Percentiles rank a stretch among this genome's conserved stretches.
Conservation (phyloP, 306 rosid species). For the Vigna reflexopilosa region DNA sequence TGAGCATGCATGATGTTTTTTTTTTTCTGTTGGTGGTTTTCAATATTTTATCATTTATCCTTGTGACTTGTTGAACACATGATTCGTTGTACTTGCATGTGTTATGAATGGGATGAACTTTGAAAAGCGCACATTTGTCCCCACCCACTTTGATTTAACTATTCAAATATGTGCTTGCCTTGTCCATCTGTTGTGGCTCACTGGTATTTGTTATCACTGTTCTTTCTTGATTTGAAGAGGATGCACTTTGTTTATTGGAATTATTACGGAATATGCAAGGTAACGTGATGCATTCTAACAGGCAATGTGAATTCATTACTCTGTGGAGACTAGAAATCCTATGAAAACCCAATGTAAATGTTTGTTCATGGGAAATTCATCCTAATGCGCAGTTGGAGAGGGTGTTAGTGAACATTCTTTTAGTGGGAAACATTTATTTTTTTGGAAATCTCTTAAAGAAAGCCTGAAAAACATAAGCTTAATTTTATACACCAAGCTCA, state of each 20-base stretch:
- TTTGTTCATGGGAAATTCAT: slow-evolving; percentile 17
- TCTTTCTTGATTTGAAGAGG: slow-evolving; percentile 5
- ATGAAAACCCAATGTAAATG: neutral
- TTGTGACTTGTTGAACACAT: neutral
- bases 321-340: slow-evolving; percentile 1
- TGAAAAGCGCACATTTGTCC: slow-evolving; percentile 2
- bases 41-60: slow-evolving; percentile 3
- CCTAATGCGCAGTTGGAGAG: neutral
- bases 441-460: neutral
- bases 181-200: slow-evolving; percentile 9
- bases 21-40: neutral
- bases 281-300: neutral
- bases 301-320: slow-evolving; percentile 26
- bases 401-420: neutral
- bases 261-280: neutral
- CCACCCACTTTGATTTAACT: slow-evolving; percentile 30
- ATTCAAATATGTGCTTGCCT: neutral
- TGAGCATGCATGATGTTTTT: neutral
- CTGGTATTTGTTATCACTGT: neutral
- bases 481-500: neutral
- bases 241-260: neutral
- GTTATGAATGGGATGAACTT: neutral
- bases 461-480: neutral
- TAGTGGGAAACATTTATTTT: neutral
- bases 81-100: neutral